Evolutionary conservation across 129 eudicot genomes (phyloP).

Genomic region (Heracleum sosnowskyi): DNA sequence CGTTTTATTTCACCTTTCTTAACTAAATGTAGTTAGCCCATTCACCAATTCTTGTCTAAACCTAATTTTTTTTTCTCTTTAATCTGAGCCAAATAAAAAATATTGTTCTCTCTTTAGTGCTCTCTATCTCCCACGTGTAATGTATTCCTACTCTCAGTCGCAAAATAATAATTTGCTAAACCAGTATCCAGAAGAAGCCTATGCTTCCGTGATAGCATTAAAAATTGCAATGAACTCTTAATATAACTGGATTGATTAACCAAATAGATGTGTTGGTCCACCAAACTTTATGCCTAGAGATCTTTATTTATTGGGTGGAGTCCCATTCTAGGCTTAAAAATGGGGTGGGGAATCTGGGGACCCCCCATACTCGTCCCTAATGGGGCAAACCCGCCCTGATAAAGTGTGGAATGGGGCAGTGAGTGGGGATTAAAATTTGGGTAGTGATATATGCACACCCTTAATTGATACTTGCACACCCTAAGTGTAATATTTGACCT

Average conservation of each 20-base stretch:
- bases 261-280: not conserved
- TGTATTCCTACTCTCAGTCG: not conserved
- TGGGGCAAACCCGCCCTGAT: no score
- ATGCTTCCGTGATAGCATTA: not conserved
- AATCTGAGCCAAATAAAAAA: not conserved
- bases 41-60: not conserved
- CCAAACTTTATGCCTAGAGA: not conserved
- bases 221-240: not conserved
- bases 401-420: no score
- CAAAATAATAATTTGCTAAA: not conserved
- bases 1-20: not conserved
- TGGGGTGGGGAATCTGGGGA: no score
- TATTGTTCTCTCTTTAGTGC: not conserved
- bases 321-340: no score
- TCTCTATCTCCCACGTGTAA: not conserved
- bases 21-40: not conserved
- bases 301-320: no score
- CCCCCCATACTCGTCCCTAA: no score
- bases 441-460: no score
- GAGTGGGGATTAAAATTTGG: no score
- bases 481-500: no score
- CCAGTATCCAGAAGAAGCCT: not conserved
- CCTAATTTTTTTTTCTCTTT: not conserved
- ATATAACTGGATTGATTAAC: not conserved
- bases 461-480: no score